Base-by-base conservation (phyloP, 2,329 filamentous ascomycete species). In the Beauveria sp. region DNA sequence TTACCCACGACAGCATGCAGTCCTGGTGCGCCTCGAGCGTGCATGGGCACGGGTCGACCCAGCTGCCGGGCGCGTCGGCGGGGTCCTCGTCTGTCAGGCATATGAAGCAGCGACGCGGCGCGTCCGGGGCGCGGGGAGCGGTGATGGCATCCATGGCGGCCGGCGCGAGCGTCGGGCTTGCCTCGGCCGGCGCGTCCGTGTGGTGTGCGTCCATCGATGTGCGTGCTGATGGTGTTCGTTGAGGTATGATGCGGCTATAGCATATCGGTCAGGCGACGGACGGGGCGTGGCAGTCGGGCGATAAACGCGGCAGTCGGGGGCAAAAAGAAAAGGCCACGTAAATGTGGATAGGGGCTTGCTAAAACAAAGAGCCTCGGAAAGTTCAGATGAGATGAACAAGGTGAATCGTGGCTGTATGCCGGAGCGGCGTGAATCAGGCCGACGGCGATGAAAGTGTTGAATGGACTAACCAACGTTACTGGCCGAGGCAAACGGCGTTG, bases 1-100 rank as follows among this genome's bases (percentile, higher is more conserved):
- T 88, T 20, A 98, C 88, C 93, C 93, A 99, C 69, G 91, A 89
- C 45, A 98, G 80, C 66, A 98, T 81, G 72, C 93, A 96, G 63
- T 86, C 84, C 72, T 98, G 92, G 72, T 99, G 95, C 1, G 93
- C 95, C 61, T 90, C 90, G 45, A 99, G 81, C 14, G 90, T 92
- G 75, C 95, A 99, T 0, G 88, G 89, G 72, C 95, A 99, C 1
- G 95, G 93, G 60, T 89, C 90, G 50, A 91, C 86, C 93, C 95
- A 99, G 60, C 78, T 73, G 51, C 75, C 72, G 4, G 81, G 78
- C 9, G 79, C 69, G 22, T 76, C 73, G 10, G 71, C 74, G 45
- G 84, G 79, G 28, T 77, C 76, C 65, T 85, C 77, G 55, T 84
- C 84, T 65, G 78, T 79, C 34, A 86, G 78, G 70, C 85, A 88